These are phyloP conservation scores for Lipomyces japonicus DNA, from an alignment of 805 yeast species.

Conservation along the genomic window DNA sequence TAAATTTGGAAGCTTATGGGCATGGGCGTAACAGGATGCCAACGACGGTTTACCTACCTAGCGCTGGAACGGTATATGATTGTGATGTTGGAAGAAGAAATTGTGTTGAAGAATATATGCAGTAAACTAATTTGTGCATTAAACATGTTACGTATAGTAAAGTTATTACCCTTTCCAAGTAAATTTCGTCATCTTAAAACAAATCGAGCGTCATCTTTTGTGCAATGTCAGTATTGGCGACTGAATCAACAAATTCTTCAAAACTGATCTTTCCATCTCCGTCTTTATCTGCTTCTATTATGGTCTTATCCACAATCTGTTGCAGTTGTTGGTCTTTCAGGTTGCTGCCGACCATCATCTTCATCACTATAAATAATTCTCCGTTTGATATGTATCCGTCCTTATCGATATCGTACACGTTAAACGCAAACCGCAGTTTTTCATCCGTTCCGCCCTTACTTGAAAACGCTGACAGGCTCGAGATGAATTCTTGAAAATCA, in stretches of 20 bases:
- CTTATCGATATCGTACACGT: constrained; percentile 89
- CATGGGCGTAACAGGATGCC: too few relatives aligned
- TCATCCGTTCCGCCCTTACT: constrained; percentile 77
- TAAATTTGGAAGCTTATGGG: not conserved
- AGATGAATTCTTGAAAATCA: constrained; percentile 91
- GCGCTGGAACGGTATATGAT: too few relatives aligned
- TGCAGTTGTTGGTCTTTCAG: constrained; percentile 83
- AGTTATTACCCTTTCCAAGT: too few relatives aligned
- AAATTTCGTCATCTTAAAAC: constrained; percentile 18
- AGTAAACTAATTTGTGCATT: too few relatives aligned
- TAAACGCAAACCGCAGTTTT: constrained; percentile 83
- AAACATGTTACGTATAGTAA: too few relatives aligned
- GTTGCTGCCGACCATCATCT: constrained; percentile 96
- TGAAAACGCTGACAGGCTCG: constrained; percentile 82
- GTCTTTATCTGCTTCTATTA: constrained; percentile 84
- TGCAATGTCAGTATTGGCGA: constrained; percentile 38
- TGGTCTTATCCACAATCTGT: constrained; percentile 91
- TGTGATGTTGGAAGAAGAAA: too few relatives aligned
- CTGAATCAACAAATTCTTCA: constrained; percentile 68
- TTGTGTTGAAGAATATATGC: too few relatives aligned
- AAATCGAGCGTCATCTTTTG: constrained; percentile 32
- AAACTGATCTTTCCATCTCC: constrained; percentile 84
- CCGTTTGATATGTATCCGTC: constrained; percentile 96
- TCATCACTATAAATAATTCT: constrained; percentile 83
- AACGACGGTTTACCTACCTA: too few relatives aligned